Evolutionary conservation across 345 rosid species (phyloP), one percentile per base, ranked within the genome.

Genomic region (Pistacia atlantica): DNA sequence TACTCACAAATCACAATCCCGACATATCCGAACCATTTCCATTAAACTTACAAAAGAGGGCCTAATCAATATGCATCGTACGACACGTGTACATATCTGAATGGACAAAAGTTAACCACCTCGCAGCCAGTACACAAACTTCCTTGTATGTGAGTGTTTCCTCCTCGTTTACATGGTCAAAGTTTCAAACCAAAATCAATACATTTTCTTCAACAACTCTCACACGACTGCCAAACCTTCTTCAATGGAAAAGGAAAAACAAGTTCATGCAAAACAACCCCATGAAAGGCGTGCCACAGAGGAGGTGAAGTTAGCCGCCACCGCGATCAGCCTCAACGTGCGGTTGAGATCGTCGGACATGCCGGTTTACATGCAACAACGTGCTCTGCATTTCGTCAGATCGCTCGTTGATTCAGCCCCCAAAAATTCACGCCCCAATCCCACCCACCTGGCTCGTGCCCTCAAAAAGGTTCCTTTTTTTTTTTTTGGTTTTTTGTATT

Each of bases 271-370:
- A 28, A 73, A 13, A 31, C 33, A 31, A 37, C 31, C 37, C 65
- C 8, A 46, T 37, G 82, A 48, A n/a, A 73, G 60, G 70, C 25
- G 72, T 54, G 73, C 80, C 20, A 67, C 37, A 45, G 86, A 80
- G 71, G 82, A 77, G 31, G 69, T 75, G 65, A 79, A 81, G 72
- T 74, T 84, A 31, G 88, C 86, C 42, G 90, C 86, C 3, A 51
- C 67, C 9, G 83, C 86, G 4, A 61, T 87, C 79, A 77, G 77
- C 81, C 78, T 77, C 55, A 69, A 84, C 78, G 81, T 75, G 25
- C 79, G 80, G 73, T 64, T 84, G 82, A 79, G 74, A 60, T 81
- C 90, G 42, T 79, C 86, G 5, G 84, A 87, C 79, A 82, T 85
- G 88, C 82, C 84, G 25, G 77, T 38, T 38, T 54, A 18, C 72